Conservation (phyloP, 202 grass and related monocot species). For the Panicum virgatum region DNA sequence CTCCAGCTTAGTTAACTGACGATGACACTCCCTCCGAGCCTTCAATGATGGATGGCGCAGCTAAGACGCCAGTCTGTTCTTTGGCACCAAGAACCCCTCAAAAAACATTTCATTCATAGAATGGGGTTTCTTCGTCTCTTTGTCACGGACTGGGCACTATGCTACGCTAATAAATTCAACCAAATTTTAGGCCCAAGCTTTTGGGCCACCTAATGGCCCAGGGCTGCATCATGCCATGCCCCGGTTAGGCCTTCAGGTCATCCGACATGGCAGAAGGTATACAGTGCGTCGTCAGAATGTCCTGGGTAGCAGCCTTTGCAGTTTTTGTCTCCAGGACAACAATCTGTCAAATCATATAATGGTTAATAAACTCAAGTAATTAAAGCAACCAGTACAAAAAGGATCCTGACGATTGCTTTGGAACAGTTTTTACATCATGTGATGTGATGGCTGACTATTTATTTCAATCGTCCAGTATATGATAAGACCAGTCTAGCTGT, state of each 20-base stretch:
- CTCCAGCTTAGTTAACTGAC: constrained; percentile 30
- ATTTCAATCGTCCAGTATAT: background rate
- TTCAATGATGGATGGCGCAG: background rate
- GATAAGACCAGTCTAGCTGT: background rate
- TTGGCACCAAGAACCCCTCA: constrained; percentile 5
- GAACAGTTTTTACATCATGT: constrained; percentile 8
- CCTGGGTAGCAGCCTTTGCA: constrained; percentile 85
- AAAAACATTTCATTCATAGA: constrained; percentile 16
- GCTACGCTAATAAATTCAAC: constrained; percentile 20
- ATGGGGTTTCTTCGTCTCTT: constrained; percentile 18
- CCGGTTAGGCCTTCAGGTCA: constrained; percentile 71
- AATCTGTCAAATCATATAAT: constrained; percentile 65
- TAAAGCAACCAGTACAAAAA: constrained; percentile 8
- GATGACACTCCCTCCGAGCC: background rate
- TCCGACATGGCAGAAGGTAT: constrained; percentile 91
- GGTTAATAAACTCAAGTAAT: background rate
- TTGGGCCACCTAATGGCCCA: constrained; percentile 20
- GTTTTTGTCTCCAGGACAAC: constrained; percentile 86
- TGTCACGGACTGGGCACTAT: constrained; percentile 9
- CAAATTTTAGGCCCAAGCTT: constrained; percentile 25
- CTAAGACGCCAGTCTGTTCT: background rate
- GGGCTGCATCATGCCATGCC: constrained; percentile 12
- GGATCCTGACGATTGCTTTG: background rate
- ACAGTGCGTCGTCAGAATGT: constrained; percentile 88
- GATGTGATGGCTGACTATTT: background rate